A percentile compares a stretch with the other conserved stretches of the same genome.
These are phyloP conservation scores for Rhododendron mucronatum DNA, from an alignment of 148 eudicot genomes.

Conservation along the genomic window DNA sequence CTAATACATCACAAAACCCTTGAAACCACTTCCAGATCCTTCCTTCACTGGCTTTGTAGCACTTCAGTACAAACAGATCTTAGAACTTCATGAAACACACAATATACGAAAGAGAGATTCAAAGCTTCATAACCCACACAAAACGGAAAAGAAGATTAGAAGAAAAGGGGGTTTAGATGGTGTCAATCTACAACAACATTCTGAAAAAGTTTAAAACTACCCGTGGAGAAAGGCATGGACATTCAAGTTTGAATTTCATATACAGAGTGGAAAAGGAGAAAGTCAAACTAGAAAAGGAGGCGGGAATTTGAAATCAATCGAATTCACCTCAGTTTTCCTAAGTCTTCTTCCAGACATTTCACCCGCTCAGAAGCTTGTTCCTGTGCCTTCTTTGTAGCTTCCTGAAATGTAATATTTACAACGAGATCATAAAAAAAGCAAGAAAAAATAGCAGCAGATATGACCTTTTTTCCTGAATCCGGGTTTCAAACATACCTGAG, in stretches of 20 bases:
- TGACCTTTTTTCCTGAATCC: neutral
- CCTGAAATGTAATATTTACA: conserved; percentile 27
- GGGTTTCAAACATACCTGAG: conserved; percentile 30
- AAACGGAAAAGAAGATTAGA: neutral
- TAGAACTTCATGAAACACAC: neutral
- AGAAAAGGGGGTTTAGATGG: neutral
- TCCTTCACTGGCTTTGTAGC: neutral
- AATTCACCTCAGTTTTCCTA: conserved; percentile 42
- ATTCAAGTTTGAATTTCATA: neutral
- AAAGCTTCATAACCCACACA: neutral
- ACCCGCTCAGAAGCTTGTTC: conserved; percentile 61
- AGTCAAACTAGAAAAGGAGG: neutral
- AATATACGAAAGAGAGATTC: neutral
- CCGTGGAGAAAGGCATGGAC: neutral
- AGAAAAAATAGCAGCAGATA: neutral
- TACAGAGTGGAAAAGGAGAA: neutral
- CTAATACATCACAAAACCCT: neutral
- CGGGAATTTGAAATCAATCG: neutral
- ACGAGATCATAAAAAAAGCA: neutral
- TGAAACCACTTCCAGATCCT: neutral
- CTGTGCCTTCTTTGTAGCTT: conserved; percentile 46
- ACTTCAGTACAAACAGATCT: neutral
- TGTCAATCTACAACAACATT: neutral
- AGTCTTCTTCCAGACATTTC: conserved; percentile 64
- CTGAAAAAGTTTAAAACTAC: neutral